A percentile compares a stretch with the other conserved stretches of the same genome.
Evolutionary conservation across 805 yeast genomes (phyloP).

Genomic region (Phaffomyces opuntiae): DNA sequence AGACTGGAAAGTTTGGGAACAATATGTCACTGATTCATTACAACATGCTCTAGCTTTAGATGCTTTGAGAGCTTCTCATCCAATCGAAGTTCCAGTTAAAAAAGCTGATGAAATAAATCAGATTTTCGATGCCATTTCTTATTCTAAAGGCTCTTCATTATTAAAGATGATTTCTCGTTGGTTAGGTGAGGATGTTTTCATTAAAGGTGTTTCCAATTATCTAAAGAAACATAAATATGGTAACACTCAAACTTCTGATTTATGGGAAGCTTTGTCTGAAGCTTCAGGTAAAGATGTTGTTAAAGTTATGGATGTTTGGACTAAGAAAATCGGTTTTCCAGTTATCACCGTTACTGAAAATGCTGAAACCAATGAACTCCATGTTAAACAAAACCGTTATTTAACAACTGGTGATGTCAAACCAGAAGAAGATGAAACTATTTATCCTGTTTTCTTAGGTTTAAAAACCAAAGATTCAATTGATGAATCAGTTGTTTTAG

Average conservation of each 20-base stretch:
- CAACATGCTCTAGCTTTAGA: conserved; percentile 73
- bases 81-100: conserved; percentile 77
- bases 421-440: conserved; percentile 61
- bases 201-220: conserved; percentile 74
- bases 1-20: conserved; percentile 84
- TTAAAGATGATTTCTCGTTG: conserved; percentile 75
- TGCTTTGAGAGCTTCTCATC: conserved; percentile 77
- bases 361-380: conserved; percentile 34
- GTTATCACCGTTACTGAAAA: conserved; percentile 59
- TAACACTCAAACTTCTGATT: conserved; percentile 68
- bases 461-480: conserved; percentile 51
- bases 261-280: conserved; percentile 67
- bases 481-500: conserved; percentile 52
- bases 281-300: conserved; percentile 70
- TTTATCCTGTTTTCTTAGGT: conserved; percentile 69
- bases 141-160: conserved; percentile 73
- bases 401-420: conserved; percentile 72
- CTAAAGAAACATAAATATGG: conserved; percentile 71
- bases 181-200: conserved; percentile 71
- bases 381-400: conserved; percentile 65
- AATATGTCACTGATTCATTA: conserved; percentile 69
- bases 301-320: conserved; percentile 74
- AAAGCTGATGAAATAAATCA: conserved; percentile 76
- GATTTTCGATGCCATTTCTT: conserved; percentile 79
- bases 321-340: conserved; percentile 73